Base-by-base conservation (phyloP, 2,329 filamentous ascomycete genomes). In the Colletotrichum caudatum region DNA sequence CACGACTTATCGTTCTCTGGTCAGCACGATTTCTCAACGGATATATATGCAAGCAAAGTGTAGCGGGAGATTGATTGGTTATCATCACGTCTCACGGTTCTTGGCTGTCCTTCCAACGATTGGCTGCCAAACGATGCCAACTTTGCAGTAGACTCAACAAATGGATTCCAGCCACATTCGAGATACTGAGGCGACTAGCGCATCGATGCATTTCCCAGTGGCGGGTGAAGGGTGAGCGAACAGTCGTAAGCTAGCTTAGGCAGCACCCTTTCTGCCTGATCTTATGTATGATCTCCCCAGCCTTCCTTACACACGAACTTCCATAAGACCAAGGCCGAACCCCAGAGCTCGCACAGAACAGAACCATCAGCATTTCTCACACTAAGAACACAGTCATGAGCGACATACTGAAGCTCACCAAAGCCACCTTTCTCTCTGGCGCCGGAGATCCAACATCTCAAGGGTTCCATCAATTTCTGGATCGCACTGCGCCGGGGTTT, bases 401-500 rank as follows among this genome's bases (percentile, higher is more conserved):
- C 23, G 60, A 72, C 59, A 26, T 72, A 0, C 39, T 69, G 1
- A 69, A 26, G n/a, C 58, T 66, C 33, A 58, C 69, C 5, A 72
- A 69, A 44, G 69, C 69, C 5, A 69, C 69, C 4, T 20, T 72
- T 29, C 59, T 72, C 11, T 59, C 66, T 3, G 65, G 69, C 18
- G 54, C 53, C 8, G 56, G 39, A 14, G 66, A 50, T 16, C 23
- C 29, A 48, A 69, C 65, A 8, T 54, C 67, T 5, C 53, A 60
- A 57, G 35, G 60, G 33, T 35, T 65, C 26, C 35, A 69, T 26
- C 66, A 72, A 11, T 48, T 72, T 6, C 23, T 72, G 4, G 66
- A 71, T 18, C 66, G 67, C 16, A 53, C 66, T 4, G 56, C 50
- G 7, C 70, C 70, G 12, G 67, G 67, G 51, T 80, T 80, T 48